These are phyloP conservation scores for Calonectria hawksworthii DNA, from an alignment of 2,329 filamentous ascomycete genomes.

Conservation along the genomic window DNA sequence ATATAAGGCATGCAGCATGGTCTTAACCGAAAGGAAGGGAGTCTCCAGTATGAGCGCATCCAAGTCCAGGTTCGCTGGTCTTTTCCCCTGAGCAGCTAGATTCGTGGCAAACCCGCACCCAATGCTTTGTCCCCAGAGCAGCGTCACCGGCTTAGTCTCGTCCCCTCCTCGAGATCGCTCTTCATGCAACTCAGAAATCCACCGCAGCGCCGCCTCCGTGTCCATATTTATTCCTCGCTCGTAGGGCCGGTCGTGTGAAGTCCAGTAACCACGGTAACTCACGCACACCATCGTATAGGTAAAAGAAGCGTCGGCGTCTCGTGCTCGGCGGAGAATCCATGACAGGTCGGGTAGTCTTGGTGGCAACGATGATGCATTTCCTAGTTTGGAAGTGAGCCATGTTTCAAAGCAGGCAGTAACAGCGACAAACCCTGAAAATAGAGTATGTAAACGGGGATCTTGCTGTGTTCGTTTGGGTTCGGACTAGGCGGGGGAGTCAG, in stretches of 20 bases:
- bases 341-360: constrained; percentile 71
- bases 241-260: constrained; percentile 77
- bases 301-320: constrained; percentile 52
- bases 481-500: constrained; percentile 38
- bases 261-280: constrained; percentile 84
- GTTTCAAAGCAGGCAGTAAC: constrained; percentile 32
- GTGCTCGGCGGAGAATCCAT: constrained; percentile 62
- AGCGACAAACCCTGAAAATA: constrained; percentile 43
- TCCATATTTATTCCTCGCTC: constrained; percentile 80
- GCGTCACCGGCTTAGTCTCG: constrained; percentile 54
- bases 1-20: constrained; percentile 80
- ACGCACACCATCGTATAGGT: constrained; percentile 67
- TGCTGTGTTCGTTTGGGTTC: constrained; percentile 2
- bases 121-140: constrained; percentile 85
- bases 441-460: constrained; percentile 62
- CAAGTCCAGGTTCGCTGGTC: constrained; percentile 56
- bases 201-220: constrained; percentile 73
- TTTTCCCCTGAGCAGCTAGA: constrained; percentile 58
- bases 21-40: constrained; percentile 78
- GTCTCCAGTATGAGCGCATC: constrained; percentile 78
- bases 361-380: constrained; percentile 71
- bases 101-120: constrained; percentile 80
- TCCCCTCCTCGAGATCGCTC: constrained; percentile 33
- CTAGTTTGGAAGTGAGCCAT: constrained; percentile 50
- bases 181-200: constrained; percentile 65